Evolutionary conservation across 495 filamentous ascomycete genomes (phyloP), one percentile per base, ranked within the genome.

Genomic region (Penicillium maclennaniae): DNA sequence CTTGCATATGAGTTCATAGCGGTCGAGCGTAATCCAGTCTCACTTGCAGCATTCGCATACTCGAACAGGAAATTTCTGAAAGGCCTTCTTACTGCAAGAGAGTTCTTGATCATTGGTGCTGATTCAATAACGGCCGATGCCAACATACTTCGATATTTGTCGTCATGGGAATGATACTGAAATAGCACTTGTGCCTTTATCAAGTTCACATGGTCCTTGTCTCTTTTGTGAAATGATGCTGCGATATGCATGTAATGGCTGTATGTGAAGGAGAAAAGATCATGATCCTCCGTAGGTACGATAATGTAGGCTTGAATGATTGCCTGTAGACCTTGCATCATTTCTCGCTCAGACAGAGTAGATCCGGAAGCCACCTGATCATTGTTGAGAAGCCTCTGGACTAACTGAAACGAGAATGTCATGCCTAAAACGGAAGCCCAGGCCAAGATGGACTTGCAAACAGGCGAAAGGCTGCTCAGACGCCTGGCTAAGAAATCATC

Each of bases 361-460:
- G 45, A 39, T 3, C 7, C 19, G 43, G 10, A 46, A 43, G 8
- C 47, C 48, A 19, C 59, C 31, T 38, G 4, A 28, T 43, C 42
- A 27, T 31, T 25, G 10, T 14, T 34, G 65, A 89, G 76, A 26
- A 89, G 69, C 58, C 72, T 79, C 61, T 82, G 85, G 27, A 89
- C 71, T 3, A 89, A 60, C 7, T 71, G 73, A 58, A 89, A 90
- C 0, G 83, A 86, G 58, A 91, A 87, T 0, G 75, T 74, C 36
- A 73, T 80, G 3, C 87, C 86, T 19, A 91, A 61, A 7, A 89
- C 63, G 10, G 87, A 83, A 8, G 82, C 85, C 87, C 87, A 91
- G n/a, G 84, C 79, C 9, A 91, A 69, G 10, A 91, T 83, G 12
- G 79, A 76, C 39, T 83, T 72, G 6, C 83, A 70, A 27, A 80